A percentile compares a stretch with the other conserved stretches of the same genome.
These are phyloP conservation scores for Pulveroboletus sp. DNA, from an alignment of 768 basidiomycete genomes.

Conservation along the genomic window DNA sequence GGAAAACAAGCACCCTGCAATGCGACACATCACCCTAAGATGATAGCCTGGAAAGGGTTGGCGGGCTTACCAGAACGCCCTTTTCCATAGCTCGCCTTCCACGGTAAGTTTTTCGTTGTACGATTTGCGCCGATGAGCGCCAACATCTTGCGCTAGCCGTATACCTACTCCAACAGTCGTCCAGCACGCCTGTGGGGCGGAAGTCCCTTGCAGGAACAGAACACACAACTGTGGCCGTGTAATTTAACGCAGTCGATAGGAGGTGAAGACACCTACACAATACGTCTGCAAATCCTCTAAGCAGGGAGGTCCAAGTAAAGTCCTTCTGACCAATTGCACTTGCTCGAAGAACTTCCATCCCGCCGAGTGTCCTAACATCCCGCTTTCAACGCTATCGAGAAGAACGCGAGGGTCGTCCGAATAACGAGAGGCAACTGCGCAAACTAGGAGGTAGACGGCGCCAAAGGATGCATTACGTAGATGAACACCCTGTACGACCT, in stretches of 20 bases:
- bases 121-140: conserved; percentile 44
- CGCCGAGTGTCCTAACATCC: conserved; percentile 38
- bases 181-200: conserved; percentile 64
- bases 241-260: conserved; percentile 6
- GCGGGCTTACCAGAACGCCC: conserved; percentile 41
- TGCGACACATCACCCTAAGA: not conserved
- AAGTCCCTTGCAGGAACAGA: conserved; percentile 51
- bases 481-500: conserved; percentile 47
- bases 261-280: conserved; percentile 37
- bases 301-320: conserved; percentile 50
- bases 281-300: conserved; percentile 71
- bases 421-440: conserved; percentile 58
- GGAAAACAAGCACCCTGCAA: conserved; percentile 26
- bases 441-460: conserved; percentile 59
- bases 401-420: conserved; percentile 54
- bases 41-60: not conserved
- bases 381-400: conserved; percentile 29
- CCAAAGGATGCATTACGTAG: conserved; percentile 49
- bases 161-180: conserved; percentile 58
- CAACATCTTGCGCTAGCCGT: conserved; percentile 55
- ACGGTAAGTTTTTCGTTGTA: conserved; percentile 29
- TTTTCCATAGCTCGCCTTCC: conserved; percentile 60
- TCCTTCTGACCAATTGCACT: conserved; percentile 56
- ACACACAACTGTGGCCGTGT: conserved; percentile 42
- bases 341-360: conserved; percentile 49